Base-by-base conservation (phyloP, 371 early-diverging fungal species). In the Rhizomucor pusillus region DNA sequence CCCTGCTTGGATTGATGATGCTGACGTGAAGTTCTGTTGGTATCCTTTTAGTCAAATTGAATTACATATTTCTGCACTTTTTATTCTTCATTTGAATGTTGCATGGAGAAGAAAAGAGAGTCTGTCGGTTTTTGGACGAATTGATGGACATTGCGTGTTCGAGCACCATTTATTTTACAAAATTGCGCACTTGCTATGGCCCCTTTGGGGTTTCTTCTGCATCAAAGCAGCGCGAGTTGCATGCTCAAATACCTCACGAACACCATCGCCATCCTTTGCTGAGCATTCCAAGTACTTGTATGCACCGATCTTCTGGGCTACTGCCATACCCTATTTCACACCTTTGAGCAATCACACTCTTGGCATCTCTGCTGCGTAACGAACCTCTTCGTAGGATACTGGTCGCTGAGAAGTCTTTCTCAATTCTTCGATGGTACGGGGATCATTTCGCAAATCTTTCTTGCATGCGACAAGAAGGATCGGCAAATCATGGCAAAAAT, bases 281-380 rank as follows among this genome's bases (percentile, higher is more conserved):
- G 91, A 91, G 77, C 98, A 98, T 73, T 98, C 62, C 56, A 96
- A 74, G 80, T 94, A 96, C 65, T 90, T 87, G 77, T 84, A 82
- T 39, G 97, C 97, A 50, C 82, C 81, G 69, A 98, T 94, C 65
- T 83, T 83, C 51, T 85, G 77, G 13, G 96, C 89, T 43, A 92
- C 82, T 41, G 68, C 77, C 47, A 67, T 59, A 55, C 89, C 93
- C 88, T 89, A 68, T 50, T n/a, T n/a, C n/a, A n/a, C n/a, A n/a
- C n/a, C n/a, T n/a, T n/a, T n/a, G n/a, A n/a, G n/a, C n/a, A n/a
- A n/a, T n/a, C n/a, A n/a, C n/a, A n/a, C n/a, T n/a, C n/a, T n/a
- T n/a, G n/a, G n/a, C n/a, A n/a, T n/a, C n/a, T n/a, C n/a, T 29
- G 29, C 29, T 29, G 29, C 29, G 7, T 7, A 29, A 29, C 29